Evolutionary conservation across 345 rosid species (phyloP).

Genomic region (Psidium friedrichsthalianum): DNA sequence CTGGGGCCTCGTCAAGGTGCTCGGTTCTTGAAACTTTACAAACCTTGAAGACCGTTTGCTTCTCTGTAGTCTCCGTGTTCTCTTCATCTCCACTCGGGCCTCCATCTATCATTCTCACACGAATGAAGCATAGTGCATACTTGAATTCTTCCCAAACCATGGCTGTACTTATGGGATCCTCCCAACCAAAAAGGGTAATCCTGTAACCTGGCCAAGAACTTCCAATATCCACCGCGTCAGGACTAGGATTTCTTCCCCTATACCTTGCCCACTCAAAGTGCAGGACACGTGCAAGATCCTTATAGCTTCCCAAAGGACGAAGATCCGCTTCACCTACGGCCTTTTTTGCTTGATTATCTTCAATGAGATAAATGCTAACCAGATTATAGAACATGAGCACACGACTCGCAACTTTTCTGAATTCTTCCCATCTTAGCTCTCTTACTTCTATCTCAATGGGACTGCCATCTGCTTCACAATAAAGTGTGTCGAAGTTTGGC

Average conservation of each 20-base stretch:
- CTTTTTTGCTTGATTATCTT: neutral
- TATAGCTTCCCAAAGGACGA: neutral
- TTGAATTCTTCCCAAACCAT: neutral
- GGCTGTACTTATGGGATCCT: neutral
- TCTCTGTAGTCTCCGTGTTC: neutral
- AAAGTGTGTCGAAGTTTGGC: neutral
- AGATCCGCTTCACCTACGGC: neutral
- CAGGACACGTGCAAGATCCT: neutral
- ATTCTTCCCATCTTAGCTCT: neutral
- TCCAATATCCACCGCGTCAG: neutral
- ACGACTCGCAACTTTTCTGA: neutral
- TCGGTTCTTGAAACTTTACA: too few relatives aligned
- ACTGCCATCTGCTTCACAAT: neutral
- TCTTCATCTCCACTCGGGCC: neutral
- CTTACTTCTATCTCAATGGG: neutral
- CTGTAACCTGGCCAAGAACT: neutral
- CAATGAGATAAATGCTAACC: neutral
- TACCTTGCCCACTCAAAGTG: neutral
- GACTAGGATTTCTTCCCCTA: neutral
- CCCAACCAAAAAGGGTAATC: neutral
- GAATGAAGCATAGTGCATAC: neutral
- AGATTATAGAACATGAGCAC: neutral
- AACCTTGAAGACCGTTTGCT: too few relatives aligned
- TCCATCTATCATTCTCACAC: neutral
- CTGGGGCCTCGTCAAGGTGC: too few relatives aligned